These are phyloP conservation scores for Prunus salicina DNA, from an alignment of 306 rosid species.

Conservation along the genomic window DNA sequence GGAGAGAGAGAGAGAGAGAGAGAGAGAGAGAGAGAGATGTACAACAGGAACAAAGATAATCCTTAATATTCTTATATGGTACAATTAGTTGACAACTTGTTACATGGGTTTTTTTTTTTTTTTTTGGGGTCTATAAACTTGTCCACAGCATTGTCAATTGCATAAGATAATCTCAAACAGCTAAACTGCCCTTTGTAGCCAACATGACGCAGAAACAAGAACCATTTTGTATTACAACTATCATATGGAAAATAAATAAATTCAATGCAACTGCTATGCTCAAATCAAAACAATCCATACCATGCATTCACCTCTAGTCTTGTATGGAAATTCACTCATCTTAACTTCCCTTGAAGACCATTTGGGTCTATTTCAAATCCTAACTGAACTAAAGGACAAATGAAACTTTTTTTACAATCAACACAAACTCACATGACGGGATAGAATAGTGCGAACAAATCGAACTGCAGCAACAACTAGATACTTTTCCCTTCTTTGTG, in stretches of 20 bases:
- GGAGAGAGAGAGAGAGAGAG: not conserved
- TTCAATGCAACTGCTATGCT: not conserved
- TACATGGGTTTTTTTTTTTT: no score
- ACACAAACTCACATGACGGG: conserved; percentile 57
- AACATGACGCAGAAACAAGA: not conserved
- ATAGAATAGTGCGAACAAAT: conserved; percentile 78
- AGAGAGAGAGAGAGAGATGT: not conserved
- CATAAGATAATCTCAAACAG: no score
- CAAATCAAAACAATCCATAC: not conserved
- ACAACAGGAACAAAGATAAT: not conserved
- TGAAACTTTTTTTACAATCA: not conserved
- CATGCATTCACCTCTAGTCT: not conserved
- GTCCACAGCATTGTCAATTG: no score
- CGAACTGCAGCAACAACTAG: conserved; percentile 93
- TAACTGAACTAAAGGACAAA: not conserved
- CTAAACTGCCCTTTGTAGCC: no score
- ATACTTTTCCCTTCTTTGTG: conserved; percentile 73
- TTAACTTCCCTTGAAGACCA: not conserved
- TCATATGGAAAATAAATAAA: not conserved
- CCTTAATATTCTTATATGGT: not conserved
- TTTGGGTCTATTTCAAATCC: not conserved
- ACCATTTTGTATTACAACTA: not conserved
- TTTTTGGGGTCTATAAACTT: no score
- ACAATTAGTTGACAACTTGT: not conserved
- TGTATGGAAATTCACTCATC: not conserved